Base-by-base conservation (phyloP, 306 rosid genomes). In the Trichosanthes truncata region DNA sequence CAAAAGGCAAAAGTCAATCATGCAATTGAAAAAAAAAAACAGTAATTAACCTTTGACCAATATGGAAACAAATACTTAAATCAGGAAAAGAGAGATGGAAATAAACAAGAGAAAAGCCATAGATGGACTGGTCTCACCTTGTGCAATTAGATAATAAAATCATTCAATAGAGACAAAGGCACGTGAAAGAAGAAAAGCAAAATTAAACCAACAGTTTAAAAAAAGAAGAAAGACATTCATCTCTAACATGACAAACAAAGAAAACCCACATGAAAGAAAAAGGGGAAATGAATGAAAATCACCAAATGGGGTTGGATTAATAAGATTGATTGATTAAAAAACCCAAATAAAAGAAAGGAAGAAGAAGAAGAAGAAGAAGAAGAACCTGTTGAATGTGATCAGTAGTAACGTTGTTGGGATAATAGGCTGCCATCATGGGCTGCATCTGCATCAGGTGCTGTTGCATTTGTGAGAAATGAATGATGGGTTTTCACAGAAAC, bases 381-480 rank as follows among this genome's bases (percentile, higher is more conserved):
- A 84, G 75, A 82, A 96, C 99, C 98, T 96, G 99, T 85, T 96
- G 99, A 91, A 96, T 96, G 75, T 96, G 99, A 93, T 96, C 99
- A 85, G 98, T 91, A 17, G 99, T 96, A 93, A 93, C 98, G 91
- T 87, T 96, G 92, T 85, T 93, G 69, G 99, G 97, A 79, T 96
- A 96, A 83, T 96, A 96, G 77, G 97, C 89, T 90, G 98, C 97
- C 99, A 96, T 96, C 98, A 93, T 91, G 91, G 99, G 98, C 94
- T 93, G 99, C 97, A 96, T 96, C 99, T 96, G 99, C 98, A 93
- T 90, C 99, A 96, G 97, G 98, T 96, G 98, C 99, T 95, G 99
- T 87, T 94, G 97, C 94, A 91, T 92, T 87, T 31, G 40, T 13
- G 48, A 11, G 43, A 67, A 2, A 66, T 7, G 73, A 66, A 36